Evolutionary conservation across 192 early-diverging fungal species (phyloP).

Genomic region (Diversispora epigaea): DNA sequence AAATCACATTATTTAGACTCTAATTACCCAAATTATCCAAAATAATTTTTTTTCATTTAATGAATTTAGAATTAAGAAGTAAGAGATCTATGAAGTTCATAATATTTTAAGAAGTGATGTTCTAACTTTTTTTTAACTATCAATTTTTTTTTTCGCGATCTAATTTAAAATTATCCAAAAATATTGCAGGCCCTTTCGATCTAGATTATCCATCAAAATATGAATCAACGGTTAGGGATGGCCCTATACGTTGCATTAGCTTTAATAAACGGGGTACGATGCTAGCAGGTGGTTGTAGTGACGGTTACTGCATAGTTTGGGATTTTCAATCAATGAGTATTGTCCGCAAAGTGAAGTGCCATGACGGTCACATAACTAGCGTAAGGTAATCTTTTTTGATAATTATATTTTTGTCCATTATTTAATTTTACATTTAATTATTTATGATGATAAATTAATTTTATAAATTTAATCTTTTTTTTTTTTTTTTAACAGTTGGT

Average conservation of each 20-base stretch:
- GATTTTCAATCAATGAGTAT: slow-evolving; percentile 87
- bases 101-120: background rate
- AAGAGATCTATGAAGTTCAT: background rate
- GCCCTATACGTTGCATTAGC: slow-evolving; percentile 61
- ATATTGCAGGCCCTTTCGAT: slow-evolving; percentile 68
- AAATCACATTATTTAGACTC: too few species aligned
- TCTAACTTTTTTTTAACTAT: background rate
- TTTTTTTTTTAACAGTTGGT: slow-evolving; percentile 64
- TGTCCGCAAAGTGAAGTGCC: slow-evolving; percentile 66
- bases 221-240: slow-evolving; percentile 72
- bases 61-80: slow-evolving; percentile 22
- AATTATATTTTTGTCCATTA: background rate
- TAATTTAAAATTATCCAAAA: too few species aligned
- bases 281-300: slow-evolving; percentile 75
- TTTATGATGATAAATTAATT: too few species aligned
- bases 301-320: slow-evolving; percentile 81
- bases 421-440: background rate
- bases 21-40: background rate
- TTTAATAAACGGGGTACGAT: slow-evolving; percentile 83
- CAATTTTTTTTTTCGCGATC: background rate
- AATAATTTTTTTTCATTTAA: background rate
- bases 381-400: slow-evolving; percentile 58
- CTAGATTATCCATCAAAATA: slow-evolving; percentile 79
- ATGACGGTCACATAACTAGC: slow-evolving; percentile 73
- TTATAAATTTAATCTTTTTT: slow-evolving; percentile 1